Conservation (phyloP, 148 eudicot species). For the Rhododendron ovatum region DNA sequence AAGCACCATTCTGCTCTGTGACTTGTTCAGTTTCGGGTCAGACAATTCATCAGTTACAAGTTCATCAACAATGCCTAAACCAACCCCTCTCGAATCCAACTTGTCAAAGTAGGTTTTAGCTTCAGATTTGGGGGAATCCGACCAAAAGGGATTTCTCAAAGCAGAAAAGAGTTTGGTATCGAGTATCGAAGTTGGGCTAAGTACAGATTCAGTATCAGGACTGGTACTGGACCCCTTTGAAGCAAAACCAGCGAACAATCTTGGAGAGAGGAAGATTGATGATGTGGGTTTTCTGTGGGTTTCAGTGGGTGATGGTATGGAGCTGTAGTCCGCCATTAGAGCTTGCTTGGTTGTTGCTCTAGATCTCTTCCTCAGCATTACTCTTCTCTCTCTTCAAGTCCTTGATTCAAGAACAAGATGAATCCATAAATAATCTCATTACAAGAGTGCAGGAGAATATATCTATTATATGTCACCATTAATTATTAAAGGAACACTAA, state of each 20-base stretch:
- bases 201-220: constrained; percentile 30
- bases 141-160: constrained; percentile 34
- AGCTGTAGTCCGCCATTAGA: constrained; percentile 42
- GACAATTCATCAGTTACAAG: constrained; percentile 24
- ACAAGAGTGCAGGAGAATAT: background rate
- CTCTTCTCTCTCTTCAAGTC: constrained; percentile 6
- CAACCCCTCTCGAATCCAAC: constrained; percentile 32
- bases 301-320: constrained; percentile 23
- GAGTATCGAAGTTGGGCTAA: constrained; percentile 62
- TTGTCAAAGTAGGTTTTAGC: constrained; percentile 13
- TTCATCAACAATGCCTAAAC: constrained; percentile 49
- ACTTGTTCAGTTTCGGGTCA: constrained; percentile 17
- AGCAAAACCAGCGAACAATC: constrained; percentile 34
- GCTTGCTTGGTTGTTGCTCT: constrained; percentile 21
- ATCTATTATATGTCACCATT: background rate
- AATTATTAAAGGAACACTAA: background rate
- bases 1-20: constrained; percentile 26
- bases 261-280: constrained; percentile 30
- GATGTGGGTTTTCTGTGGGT: constrained; percentile 22
- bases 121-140: constrained; percentile 31
- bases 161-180: constrained; percentile 35
- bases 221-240: constrained; percentile 16
- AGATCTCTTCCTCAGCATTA: constrained; percentile 23
- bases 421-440: background rate
- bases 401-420: background rate